phyloP scores from a whole-genome alignment of 2,329 filamentous ascomycete genomes.

The Apiospora kogelbergensis region DNA sequence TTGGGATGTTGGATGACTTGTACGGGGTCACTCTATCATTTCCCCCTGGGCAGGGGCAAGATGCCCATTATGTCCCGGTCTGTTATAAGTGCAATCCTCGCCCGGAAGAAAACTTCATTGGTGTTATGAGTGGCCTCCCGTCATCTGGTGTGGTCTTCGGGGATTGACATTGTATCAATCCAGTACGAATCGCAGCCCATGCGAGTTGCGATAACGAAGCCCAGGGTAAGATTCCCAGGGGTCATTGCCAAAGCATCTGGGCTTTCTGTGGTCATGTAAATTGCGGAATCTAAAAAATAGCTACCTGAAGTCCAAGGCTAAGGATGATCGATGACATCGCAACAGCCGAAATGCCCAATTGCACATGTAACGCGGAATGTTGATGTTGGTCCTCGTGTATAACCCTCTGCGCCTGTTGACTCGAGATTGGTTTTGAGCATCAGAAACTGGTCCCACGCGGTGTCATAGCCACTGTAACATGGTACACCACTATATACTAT shows the following conservation, averaged over 20 bases:
- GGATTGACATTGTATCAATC: not conserved
- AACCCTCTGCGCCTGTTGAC: not conserved
- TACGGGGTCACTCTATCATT: not conserved
- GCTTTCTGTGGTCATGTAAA: not conserved
- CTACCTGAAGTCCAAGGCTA: not conserved
- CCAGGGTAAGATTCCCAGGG: not conserved
- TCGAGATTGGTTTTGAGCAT: not conserved
- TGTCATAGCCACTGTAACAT: not conserved
- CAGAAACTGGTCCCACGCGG: not conserved
- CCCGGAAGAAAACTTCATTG: not conserved
- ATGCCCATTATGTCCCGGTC: not conserved
- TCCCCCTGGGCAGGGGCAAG: not conserved
- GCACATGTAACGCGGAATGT: not conserved
- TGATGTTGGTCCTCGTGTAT: not conserved
- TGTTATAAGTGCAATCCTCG: not conserved
- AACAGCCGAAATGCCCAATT: not conserved
- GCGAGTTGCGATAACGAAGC: not conserved
- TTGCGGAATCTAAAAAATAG: not conserved
- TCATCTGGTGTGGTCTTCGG: not conserved
- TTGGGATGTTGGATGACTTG: not conserved
- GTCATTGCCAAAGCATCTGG: not conserved
- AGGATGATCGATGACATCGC: not conserved
- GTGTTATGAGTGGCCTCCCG: not conserved
- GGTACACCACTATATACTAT: not conserved
- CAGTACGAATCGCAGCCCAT: not conserved